Percentiles rank a stretch among this genome's conserved stretches.
Conservation (phyloP, 208 protist genomes). For the Leishmania tropica region DNA sequence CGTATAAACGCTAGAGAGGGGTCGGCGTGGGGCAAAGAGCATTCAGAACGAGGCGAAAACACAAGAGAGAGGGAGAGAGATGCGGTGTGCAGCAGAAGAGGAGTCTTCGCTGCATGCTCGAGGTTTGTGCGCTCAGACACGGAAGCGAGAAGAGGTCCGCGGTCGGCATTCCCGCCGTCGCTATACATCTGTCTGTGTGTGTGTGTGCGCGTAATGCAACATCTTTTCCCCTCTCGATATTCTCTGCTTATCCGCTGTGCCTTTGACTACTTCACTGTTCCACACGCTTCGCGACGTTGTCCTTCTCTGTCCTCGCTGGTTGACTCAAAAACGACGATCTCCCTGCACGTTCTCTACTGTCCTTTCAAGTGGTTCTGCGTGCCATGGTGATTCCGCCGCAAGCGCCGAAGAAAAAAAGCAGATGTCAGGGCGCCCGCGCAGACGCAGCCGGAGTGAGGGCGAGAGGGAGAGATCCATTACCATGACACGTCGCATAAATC, state of each 20-base stretch:
- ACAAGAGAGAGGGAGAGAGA: slow-evolving; percentile 4
- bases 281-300: background rate
- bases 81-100: background rate
- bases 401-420: background rate
- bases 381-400: background rate
- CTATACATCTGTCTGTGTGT: too few relatives aligned
- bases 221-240: background rate
- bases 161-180: background rate
- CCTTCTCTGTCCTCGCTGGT: background rate
- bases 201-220: background rate
- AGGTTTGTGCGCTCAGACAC: too few relatives aligned
- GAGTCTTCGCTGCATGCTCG: too few relatives aligned
- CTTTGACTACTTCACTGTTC: background rate
- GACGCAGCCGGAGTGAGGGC: too few relatives aligned
- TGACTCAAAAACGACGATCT: background rate
- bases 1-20: background rate
- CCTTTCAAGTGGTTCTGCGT: too few relatives aligned
- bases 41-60: background rate
- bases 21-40: background rate
- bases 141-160: background rate
- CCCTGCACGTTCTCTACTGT: background rate
- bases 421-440: too few relatives aligned
- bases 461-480: too few relatives aligned
- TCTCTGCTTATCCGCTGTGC: background rate
- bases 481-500: too few relatives aligned